Percentiles rank a stretch among this genome's conserved stretches.
These are phyloP conservation scores for Omphalea diandra DNA, from an alignment of 441 rosid species.

Conservation along the genomic window DNA sequence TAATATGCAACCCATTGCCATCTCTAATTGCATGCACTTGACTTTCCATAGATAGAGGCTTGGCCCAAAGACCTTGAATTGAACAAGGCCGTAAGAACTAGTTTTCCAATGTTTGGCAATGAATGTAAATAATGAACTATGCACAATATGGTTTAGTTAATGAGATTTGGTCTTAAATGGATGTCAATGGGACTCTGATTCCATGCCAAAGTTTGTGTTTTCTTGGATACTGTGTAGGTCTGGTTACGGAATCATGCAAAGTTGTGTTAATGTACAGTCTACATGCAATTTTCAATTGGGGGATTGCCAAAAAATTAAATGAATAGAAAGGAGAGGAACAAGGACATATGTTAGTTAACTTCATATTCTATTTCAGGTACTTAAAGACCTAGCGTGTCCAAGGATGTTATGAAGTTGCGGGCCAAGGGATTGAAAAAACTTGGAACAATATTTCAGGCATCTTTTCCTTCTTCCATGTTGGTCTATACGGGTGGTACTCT, in stretches of 20 bases:
- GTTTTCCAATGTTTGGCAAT: no score
- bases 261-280: not conserved
- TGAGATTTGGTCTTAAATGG: no score
- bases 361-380: conserved; percentile 41
- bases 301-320: not conserved
- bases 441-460: conserved; percentile 73
- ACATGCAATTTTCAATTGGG: not conserved
- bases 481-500: not conserved
- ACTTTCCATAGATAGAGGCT: not conserved
- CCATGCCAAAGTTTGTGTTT: no score
- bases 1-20: no score
- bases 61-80: not conserved
- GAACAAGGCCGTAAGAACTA: not conserved
- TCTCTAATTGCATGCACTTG: not conserved
- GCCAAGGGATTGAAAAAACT: conserved; percentile 73
- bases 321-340: not conserved
- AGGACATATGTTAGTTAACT: not conserved
- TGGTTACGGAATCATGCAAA: not conserved
- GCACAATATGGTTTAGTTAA: no score
- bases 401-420: conserved; percentile 54
- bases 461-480: conserved; percentile 1
- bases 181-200: no score
- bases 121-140: not conserved
- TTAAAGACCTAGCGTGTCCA: conserved; percentile 56
- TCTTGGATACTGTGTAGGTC: not conserved